Conservation (phyloP, 257 asterid species). For the Fraxinus anomala region DNA sequence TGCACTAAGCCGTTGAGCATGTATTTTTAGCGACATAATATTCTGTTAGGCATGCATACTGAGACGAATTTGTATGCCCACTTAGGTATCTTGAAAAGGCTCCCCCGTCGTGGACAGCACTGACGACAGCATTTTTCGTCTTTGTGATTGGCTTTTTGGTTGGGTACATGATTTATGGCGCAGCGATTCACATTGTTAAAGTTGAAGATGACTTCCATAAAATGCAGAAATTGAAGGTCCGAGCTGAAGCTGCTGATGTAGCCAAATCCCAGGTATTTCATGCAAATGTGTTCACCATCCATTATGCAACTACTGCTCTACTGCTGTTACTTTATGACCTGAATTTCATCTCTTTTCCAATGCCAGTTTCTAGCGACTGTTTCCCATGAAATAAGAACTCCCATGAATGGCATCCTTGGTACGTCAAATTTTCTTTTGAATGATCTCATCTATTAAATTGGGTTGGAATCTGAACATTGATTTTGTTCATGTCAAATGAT, state of each 20-base stretch:
- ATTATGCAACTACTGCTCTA: conserved; percentile 2
- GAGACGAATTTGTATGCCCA: conserved; percentile 15
- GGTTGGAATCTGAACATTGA: background rate
- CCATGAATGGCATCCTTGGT: conserved; percentile 96
- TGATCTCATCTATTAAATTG: background rate
- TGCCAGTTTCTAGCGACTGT: conserved; percentile 91
- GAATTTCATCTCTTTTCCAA: conserved; percentile 25
- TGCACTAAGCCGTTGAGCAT: conserved; percentile 9
- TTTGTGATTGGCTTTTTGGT: conserved; percentile 55
- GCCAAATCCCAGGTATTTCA: conserved; percentile 85
- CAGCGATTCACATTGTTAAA: conserved; percentile 69
- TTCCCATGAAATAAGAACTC: conserved; percentile 97
- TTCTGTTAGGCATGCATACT: background rate
- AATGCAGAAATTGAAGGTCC: conserved; percentile 75
- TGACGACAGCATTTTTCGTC: conserved; percentile 54
- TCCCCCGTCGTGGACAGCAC: conserved; percentile 63
- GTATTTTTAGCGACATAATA: background rate
- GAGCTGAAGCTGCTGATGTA: conserved; percentile 92
- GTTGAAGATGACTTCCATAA: conserved; percentile 75
- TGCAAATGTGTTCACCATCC: conserved; percentile 13
- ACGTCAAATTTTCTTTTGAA: conserved; percentile 21
- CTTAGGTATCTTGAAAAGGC: conserved; percentile 79
- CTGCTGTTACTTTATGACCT: conserved; percentile 14
- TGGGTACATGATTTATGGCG: conserved; percentile 64
- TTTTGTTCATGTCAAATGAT: conserved; percentile 14